Percentiles rank a stretch among this genome's conserved stretches.
Evolutionary conservation across 2,329 filamentous ascomycete species (phyloP).

Genomic region (Pestalotiopsis fici): DNA sequence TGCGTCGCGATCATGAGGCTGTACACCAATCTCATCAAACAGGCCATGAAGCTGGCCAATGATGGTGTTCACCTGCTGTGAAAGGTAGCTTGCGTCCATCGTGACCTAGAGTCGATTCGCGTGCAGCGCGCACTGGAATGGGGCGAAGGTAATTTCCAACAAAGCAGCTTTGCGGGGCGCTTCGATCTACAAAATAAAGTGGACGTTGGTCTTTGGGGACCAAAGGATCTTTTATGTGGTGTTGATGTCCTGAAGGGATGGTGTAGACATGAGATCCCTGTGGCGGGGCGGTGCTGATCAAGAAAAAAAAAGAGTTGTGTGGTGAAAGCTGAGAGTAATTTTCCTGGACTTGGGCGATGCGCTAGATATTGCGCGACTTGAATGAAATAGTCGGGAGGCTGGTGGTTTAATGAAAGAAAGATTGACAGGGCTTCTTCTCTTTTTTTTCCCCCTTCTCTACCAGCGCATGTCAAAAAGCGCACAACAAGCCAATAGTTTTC

Average conservation of each 20-base stretch:
- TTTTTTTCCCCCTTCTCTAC: neutral
- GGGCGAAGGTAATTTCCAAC: neutral
- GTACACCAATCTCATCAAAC: slow-evolving; percentile 97
- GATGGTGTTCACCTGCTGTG: slow-evolving; percentile 93
- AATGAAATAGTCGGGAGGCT: neutral
- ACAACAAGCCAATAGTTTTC: neutral
- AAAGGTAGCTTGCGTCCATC: slow-evolving; percentile 91
- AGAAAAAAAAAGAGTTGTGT: neutral
- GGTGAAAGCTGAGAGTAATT: neutral
- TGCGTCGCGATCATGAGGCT: slow-evolving; percentile 85
- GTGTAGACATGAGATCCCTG: neutral
- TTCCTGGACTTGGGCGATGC: neutral
- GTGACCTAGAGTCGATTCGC: neutral
- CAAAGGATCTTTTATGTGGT: neutral
- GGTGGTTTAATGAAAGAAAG: neutral
- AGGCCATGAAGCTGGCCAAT: slow-evolving; percentile 90
- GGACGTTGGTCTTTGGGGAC: neutral
- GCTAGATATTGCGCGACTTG: neutral
- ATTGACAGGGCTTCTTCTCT: neutral
- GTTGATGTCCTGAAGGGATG: neutral
- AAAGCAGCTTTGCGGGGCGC: neutral
- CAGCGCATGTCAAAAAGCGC: neutral
- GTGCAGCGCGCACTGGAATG: neutral
- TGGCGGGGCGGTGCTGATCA: neutral
- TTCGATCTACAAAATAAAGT: neutral